These are phyloP conservation scores for Coemansia sp. DNA, from an alignment of 192 early-diverging fungal genomes.

Conservation along the genomic window DNA sequence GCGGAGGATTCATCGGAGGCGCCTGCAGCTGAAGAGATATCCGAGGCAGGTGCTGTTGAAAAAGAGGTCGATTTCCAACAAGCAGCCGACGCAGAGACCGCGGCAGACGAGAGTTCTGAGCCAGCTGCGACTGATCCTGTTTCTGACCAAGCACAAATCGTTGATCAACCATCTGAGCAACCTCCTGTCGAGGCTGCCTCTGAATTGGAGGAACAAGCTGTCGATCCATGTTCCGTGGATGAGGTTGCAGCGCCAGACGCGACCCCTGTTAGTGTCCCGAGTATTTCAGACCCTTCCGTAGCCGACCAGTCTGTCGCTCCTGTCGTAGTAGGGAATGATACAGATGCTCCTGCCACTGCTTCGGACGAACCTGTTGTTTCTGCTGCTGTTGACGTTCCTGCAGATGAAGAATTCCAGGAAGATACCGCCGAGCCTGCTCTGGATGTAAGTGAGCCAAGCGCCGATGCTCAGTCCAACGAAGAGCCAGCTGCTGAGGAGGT, in stretches of 20 bases:
- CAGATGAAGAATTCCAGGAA: neutral
- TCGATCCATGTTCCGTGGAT: neutral
- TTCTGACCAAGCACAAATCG: neutral
- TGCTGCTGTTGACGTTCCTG: neutral
- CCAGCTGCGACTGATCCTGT: neutral
- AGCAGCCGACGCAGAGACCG: too few relatives aligned
- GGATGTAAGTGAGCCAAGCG: neutral
- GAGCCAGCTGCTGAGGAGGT: neutral
- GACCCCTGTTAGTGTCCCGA: neutral
- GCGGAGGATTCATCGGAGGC: neutral
- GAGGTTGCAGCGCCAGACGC: neutral
- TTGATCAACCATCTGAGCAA: neutral
- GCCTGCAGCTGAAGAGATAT: neutral
- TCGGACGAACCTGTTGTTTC: neutral
- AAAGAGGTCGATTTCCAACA: too few relatives aligned
- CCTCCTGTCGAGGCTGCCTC: neutral
- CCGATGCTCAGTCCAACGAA: neutral
- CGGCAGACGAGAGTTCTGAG: too few relatives aligned
- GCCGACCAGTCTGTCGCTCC: neutral
- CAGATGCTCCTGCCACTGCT: too few relatives aligned
- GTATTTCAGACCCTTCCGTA: neutral
- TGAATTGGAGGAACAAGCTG: neutral
- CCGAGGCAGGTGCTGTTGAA: too few relatives aligned
- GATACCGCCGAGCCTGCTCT: neutral
- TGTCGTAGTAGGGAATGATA: neutral